phyloP scores from a whole-genome alignment of 805 yeast genomes.

The Yamadazyma takamatsuzukensis region DNA sequence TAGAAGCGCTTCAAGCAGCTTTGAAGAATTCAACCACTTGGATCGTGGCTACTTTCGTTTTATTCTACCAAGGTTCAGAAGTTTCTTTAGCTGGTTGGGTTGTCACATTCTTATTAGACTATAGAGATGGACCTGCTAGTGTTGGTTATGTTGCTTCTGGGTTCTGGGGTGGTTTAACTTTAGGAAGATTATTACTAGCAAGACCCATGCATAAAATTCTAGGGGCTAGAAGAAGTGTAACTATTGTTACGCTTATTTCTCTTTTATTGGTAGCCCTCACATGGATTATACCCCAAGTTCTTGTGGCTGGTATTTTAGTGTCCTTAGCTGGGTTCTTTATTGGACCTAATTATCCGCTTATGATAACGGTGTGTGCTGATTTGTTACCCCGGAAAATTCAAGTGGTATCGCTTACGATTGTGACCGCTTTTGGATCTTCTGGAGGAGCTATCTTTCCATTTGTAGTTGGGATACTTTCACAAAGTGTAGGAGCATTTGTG shows the following conservation, averaged over 20 bases:
- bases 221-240: constrained; percentile 46
- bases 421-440: constrained; percentile 54
- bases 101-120: constrained; percentile 57
- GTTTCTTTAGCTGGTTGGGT: constrained; percentile 71
- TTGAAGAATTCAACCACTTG: constrained; percentile 37
- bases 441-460: constrained; percentile 59
- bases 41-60: constrained; percentile 49
- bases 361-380: constrained; percentile 40
- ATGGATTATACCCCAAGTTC: constrained; percentile 47
- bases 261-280: constrained; percentile 37
- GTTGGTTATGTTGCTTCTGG: constrained; percentile 68
- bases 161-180: constrained; percentile 68
- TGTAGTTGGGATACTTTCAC: constrained; percentile 47
- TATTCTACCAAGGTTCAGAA: constrained; percentile 68
- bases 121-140: constrained; percentile 44
- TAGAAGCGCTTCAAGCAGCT: constrained; percentile 29
- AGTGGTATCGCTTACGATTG: constrained; percentile 46
- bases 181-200: constrained; percentile 56
- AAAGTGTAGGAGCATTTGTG: constrained; percentile 44
- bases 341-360: constrained; percentile 63
- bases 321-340: constrained; percentile 55
- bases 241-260: constrained; percentile 29
- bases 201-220: constrained; percentile 31
- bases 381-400: constrained; percentile 51
- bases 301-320: constrained; percentile 45